Conservation (phyloP, 139 green algal genomes). For the Deuterostichococcus epilithicus region DNA sequence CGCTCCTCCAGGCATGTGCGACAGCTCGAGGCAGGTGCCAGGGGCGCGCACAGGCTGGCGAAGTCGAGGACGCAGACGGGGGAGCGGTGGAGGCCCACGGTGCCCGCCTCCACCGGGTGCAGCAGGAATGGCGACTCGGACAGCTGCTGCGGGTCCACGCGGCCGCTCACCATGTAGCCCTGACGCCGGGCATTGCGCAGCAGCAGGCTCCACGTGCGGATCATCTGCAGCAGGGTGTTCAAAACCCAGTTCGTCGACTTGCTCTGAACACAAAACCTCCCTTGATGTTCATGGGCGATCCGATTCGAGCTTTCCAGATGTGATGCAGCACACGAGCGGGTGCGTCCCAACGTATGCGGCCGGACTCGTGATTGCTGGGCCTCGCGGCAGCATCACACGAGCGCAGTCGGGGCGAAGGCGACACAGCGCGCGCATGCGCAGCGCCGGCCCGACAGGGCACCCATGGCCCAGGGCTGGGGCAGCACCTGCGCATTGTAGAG, state of each 20-base stretch:
- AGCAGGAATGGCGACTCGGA: conserved; percentile 66
- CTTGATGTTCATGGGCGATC: too few relatives aligned
- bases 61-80: conserved; percentile 38
- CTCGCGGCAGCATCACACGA: too few relatives aligned
- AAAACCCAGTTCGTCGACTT: neutral
- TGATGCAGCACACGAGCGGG: too few relatives aligned
- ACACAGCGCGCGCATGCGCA: too few relatives aligned
- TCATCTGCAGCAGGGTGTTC: conserved; percentile 52
- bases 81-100: conserved; percentile 51
- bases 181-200: conserved; percentile 51
- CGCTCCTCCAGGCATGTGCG: too few relatives aligned
- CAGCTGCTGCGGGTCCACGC: conserved; percentile 34
- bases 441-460: too few relatives aligned
- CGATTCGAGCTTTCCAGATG: too few relatives aligned
- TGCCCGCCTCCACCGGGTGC: conserved; percentile 64
- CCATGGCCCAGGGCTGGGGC: too few relatives aligned
- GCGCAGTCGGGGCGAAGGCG: too few relatives aligned
- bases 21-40: neutral
- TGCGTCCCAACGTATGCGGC: too few relatives aligned
- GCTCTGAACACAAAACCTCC: neutral
- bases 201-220: conserved; percentile 64
- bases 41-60: conserved; percentile 30
- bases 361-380: too few relatives aligned
- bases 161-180: conserved; percentile 17
- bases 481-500: conserved; percentile 57